phyloP scores from a whole-genome alignment of 768 basidiomycete species.

The Vishniacozyma victoriae region DNA sequence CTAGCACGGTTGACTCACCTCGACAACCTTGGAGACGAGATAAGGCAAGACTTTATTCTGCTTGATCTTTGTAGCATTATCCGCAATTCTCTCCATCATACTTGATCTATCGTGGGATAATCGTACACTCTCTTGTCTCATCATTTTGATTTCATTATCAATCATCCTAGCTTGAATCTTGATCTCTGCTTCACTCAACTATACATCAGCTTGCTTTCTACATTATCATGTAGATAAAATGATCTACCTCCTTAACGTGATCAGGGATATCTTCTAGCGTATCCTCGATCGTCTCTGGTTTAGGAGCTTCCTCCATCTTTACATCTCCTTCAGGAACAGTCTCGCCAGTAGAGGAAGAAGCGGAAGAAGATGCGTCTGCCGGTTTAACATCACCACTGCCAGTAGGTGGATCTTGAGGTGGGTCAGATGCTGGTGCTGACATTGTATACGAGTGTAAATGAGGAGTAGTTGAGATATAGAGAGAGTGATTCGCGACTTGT shows the following conservation, averaged over 20 bases:
- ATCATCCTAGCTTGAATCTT: slow-evolving; percentile 82
- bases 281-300: slow-evolving; percentile 50
- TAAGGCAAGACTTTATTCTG: slow-evolving; percentile 99
- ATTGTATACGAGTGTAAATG: slow-evolving; percentile 9
- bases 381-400: neutral
- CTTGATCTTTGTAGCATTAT: slow-evolving; percentile 96
- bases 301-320: slow-evolving; percentile 34
- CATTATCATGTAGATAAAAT: neutral
- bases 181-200: slow-evolving; percentile 70
- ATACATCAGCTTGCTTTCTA: neutral
- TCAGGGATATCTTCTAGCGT: slow-evolving; percentile 88
- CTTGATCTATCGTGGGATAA: slow-evolving; percentile 88
- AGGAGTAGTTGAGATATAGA: neutral
- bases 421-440: slow-evolving; percentile 37
- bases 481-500: slow-evolving; percentile 10
- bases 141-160: slow-evolving; percentile 97
- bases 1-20: slow-evolving; percentile 54
- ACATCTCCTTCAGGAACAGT: slow-evolving; percentile 26
- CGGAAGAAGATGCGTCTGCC: neutral
- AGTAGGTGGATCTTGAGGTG: slow-evolving; percentile 10
- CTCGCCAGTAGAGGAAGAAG: slow-evolving; percentile 4
- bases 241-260: slow-evolving; percentile 65
- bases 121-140: slow-evolving; percentile 88
- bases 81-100: slow-evolving; percentile 98
- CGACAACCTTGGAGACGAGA: slow-evolving; percentile 94